Base-by-base conservation (phyloP, 768 basidiomycete species). In the Zangia roseola region DNA sequence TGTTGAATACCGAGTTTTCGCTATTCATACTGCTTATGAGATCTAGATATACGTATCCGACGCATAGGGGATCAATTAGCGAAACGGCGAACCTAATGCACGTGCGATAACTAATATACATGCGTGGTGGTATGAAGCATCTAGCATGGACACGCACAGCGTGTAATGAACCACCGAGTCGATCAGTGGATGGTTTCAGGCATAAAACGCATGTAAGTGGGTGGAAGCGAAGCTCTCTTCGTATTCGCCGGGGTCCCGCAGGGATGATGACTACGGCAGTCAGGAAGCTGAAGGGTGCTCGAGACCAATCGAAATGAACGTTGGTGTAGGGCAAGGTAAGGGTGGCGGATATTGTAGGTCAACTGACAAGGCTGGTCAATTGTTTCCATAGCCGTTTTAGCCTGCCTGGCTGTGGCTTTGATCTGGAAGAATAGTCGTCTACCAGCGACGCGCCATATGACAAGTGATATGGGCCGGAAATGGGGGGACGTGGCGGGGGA, bases 401-500 rank as follows among this genome's bases (percentile, higher is more conserved):
- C 47, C 57, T 66, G 40, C 66, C 55, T 6, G 49, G 53, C 20
- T 55, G 52, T 45, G 47, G 55, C n/a, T 49, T 56, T 38, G 54
- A 51, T 42, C 53, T 57, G 8, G 46, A 23, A 44, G 44, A n/a
- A 49, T 57, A 23, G 34, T 47, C 53, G 40, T 69, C 67, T 43
- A 50, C 69, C 60, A 69, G 67, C 38, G 67, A 69, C 49, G 69
- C 37, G n/a, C 64, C 40, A 19, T 57, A 54, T 13, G 64, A 66
- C 6, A 68, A 40, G 43, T 54, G 55, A 50, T 68, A 68, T 33
- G 67, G 67, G 14, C 67, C 67, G 6, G 67, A 68, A 31, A 68
- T 70, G 23, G 50, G 30, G 24, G 67, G 67, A 8, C 66, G 62
- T 40, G 57, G 52, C 1, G 64, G 56, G 7, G 56, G 54, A 24